These are phyloP conservation scores for Pleurotus pulmonarius DNA, from an alignment of 768 basidiomycete species.

Conservation along the genomic window DNA sequence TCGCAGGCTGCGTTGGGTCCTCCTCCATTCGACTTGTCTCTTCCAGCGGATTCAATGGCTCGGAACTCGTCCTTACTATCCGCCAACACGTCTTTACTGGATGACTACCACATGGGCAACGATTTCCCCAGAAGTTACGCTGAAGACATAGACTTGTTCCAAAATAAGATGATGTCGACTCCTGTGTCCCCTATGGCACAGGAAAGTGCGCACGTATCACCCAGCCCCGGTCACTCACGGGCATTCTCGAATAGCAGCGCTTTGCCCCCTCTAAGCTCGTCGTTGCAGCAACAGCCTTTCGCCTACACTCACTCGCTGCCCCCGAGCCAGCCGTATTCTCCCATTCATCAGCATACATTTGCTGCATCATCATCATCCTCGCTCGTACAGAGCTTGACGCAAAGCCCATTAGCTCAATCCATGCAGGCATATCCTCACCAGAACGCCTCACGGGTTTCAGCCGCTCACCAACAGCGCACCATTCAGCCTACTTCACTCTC, in stretches of 20 bases:
- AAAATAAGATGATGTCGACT: conserved; percentile 2
- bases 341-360: conserved; percentile 1
- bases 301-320: neutral
- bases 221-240: neutral
- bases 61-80: neutral
- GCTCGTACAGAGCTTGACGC: neutral
- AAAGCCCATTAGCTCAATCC: neutral
- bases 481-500: neutral
- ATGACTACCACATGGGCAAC: conserved; percentile 9
- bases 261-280: neutral
- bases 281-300: neutral
- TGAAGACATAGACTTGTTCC: neutral
- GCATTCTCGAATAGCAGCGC: neutral
- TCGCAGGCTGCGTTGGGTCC: conserved; percentile 12
- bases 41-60: neutral
- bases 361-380: neutral
- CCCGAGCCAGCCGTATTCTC: conserved; percentile 1
- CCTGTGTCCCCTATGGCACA: neutral
- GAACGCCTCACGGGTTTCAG: neutral
- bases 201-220: neutral
- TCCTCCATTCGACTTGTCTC: conserved; percentile 15
- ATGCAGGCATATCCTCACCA: neutral
- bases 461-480: neutral
- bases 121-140: conserved; percentile 10
- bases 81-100: neutral